Percentiles rank a stretch among this genome's conserved stretches.
These are phyloP conservation scores for Erucastrum elatum DNA, from an alignment of 345 rosid species.

Conservation along the genomic window DNA sequence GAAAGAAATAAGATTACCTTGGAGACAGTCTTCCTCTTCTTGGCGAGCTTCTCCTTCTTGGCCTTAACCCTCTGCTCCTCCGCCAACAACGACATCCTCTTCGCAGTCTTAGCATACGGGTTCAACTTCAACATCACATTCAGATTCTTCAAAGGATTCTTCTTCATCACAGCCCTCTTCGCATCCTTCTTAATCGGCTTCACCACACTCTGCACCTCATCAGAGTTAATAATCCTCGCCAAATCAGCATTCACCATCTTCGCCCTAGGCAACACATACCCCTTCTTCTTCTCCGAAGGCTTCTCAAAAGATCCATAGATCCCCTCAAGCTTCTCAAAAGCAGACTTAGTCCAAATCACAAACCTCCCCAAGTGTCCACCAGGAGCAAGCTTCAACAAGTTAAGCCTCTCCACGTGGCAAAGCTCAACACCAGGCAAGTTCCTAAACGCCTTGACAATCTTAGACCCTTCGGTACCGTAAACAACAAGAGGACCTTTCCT, in stretches of 20 bases:
- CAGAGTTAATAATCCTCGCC: conserved; percentile 92
- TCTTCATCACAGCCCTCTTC: conserved; percentile 84
- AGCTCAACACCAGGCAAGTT: conserved; percentile 94
- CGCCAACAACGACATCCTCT: conserved; percentile 90
- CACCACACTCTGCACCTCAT: conserved; percentile 93
- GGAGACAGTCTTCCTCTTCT: conserved; percentile 66
- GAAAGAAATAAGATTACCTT: conserved; percentile 54
- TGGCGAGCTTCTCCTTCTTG: conserved; percentile 96
- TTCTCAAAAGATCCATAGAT: conserved; percentile 89
- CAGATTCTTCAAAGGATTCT: conserved; percentile 90
- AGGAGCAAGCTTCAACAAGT: conserved; percentile 85
- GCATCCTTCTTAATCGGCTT: conserved; percentile 75
- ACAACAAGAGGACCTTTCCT: conserved; percentile 94
- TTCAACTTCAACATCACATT: conserved; percentile 81
- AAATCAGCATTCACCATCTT: conserved; percentile 97
- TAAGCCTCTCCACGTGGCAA: conserved; percentile 84
- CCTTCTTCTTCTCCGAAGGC: conserved; percentile 86
- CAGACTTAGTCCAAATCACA: conserved; percentile 93
- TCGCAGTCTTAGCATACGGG: conserved; percentile 93
- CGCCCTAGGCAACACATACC: conserved; percentile 76
- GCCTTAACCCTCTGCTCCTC: conserved; percentile 91
- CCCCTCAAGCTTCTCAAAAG: conserved; percentile 87
- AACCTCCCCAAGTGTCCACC: conserved; percentile 97
- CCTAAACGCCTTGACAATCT: conserved; percentile 86
- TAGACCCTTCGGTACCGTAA: conserved; percentile 76